These are phyloP conservation scores for Blechomonas ayalai DNA, from an alignment of 208 protist species.

Conservation along the genomic window DNA sequence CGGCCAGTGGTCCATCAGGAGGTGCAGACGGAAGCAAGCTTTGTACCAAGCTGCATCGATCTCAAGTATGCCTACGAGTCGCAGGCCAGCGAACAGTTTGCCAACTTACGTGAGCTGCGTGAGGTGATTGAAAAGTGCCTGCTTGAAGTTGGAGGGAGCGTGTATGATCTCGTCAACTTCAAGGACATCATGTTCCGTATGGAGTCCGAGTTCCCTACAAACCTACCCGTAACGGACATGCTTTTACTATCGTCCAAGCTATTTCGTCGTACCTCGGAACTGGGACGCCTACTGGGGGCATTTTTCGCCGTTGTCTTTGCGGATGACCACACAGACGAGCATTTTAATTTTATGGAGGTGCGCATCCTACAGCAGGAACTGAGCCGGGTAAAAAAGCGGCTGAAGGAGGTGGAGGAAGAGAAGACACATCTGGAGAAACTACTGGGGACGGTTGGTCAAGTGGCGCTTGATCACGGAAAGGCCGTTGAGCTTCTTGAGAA, in stretches of 20 bases:
- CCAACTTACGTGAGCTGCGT: constrained; percentile 50
- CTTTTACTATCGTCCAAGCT: constrained; percentile 84
- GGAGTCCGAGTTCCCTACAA: constrained; percentile 59
- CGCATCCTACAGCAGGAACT: constrained; percentile 75
- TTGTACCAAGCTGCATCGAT: constrained; percentile 39
- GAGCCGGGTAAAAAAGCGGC: constrained; percentile 35
- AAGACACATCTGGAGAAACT: constrained; percentile 48
- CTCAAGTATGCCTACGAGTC: constrained; percentile 50
- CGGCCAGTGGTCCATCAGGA: constrained; percentile 20
- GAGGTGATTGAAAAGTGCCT: constrained; percentile 62
- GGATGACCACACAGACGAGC: constrained; percentile 76
- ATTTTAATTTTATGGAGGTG: constrained; percentile 86
- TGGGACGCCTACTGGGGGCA: constrained; percentile 68
- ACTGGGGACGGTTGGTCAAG: constrained; percentile 70
- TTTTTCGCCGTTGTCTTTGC: constrained; percentile 88
- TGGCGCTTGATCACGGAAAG: constrained; percentile 69
- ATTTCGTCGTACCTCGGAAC: constrained; percentile 70
- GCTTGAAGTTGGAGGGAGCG: constrained; percentile 57
- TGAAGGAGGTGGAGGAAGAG: constrained; percentile 63
- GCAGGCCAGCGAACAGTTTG: constrained; percentile 68
- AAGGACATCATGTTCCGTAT: constrained; percentile 87
- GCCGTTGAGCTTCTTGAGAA: constrained; percentile 79
- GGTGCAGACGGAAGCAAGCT: constrained; percentile 80
- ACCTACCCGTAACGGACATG: constrained; percentile 76
- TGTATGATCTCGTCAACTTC: constrained; percentile 84